Percentiles rank a stretch among this genome's conserved stretches.
Conservation (phyloP, 2,329 filamentous ascomycete genomes). For the Cordyceps fumosorosea region DNA sequence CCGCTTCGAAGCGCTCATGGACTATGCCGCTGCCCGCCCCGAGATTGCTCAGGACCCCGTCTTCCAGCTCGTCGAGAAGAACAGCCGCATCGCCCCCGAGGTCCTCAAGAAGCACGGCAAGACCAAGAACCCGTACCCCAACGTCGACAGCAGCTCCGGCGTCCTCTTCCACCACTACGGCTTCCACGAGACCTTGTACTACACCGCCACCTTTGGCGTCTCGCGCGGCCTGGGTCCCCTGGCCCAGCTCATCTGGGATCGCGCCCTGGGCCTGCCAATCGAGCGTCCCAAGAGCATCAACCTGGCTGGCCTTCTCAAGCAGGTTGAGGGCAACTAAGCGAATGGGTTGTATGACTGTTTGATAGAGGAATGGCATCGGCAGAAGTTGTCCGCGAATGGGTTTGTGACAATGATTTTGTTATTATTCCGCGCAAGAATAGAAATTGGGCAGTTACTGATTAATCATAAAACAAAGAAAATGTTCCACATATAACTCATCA, state of each 20-base stretch:
- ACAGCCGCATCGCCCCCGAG: conserved; percentile 81
- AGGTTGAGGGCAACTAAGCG: conserved; percentile 42
- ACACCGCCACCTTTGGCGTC: conserved; percentile 67
- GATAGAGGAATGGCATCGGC: not conserved
- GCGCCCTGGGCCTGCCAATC: conserved; percentile 87
- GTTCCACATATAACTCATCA: too few species aligned
- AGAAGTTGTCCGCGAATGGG: not conserved
- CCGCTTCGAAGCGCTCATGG: conserved; percentile 93
- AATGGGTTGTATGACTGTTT: not conserved
- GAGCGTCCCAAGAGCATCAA: conserved; percentile 98
- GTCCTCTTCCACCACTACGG: conserved; percentile 98
- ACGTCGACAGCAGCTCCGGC: conserved; percentile 88
- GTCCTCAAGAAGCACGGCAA: conserved; percentile 95
- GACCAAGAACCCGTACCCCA: conserved; percentile 96
- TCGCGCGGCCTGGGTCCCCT: conserved; percentile 74
- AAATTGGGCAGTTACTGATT: too few species aligned
- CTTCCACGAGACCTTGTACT: conserved; percentile 95
- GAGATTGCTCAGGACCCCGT: conserved; percentile 83
- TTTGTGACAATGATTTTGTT: conserved; percentile 6
- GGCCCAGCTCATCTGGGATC: conserved; percentile 93
- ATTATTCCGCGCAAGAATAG: not conserved
- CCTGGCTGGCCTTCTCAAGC: conserved; percentile 73
- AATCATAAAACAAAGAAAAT: too few species aligned
- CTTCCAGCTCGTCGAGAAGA: conserved; percentile 90
- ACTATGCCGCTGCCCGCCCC: conserved; percentile 79